phyloP scores from a whole-genome alignment of 2,329 filamentous ascomycete genomes.

The Didymosphaeria variabile region DNA sequence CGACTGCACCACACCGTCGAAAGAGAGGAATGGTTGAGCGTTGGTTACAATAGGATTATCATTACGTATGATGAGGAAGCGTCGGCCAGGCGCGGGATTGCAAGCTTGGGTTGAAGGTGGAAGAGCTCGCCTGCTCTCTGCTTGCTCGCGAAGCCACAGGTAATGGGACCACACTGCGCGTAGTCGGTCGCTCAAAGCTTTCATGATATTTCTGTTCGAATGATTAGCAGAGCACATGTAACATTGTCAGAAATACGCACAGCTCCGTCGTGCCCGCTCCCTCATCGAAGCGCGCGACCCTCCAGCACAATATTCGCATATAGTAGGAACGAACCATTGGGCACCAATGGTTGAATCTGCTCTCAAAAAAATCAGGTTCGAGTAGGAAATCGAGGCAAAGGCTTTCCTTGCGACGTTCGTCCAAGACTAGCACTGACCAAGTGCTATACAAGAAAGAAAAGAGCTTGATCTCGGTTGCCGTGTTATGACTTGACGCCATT shows the following conservation, averaged over 20 bases:
- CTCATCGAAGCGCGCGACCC: conserved; percentile 79
- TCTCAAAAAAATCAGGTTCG: conserved; percentile 76
- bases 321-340: conserved; percentile 95
- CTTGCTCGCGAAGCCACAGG: conserved; percentile 74
- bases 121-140: conserved; percentile 64
- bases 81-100: conserved; percentile 82
- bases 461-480: conserved; percentile 86
- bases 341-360: conserved; percentile 92
- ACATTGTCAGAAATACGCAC: conserved; percentile 61
- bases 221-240: not conserved
- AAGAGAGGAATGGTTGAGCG: conserved; percentile 66
- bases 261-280: conserved; percentile 70
- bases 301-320: conserved; percentile 90
- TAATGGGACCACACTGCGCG: conserved; percentile 81
- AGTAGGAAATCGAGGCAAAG: conserved; percentile 81
- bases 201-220: conserved; percentile 66
- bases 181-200: conserved; percentile 72
- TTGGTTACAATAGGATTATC: conserved; percentile 68
- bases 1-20: conserved; percentile 66
- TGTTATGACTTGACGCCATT: conserved; percentile 85
- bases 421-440: conserved; percentile 76
- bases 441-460: conserved; percentile 82
- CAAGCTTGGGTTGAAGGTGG: conserved; percentile 81
- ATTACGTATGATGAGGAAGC: conserved; percentile 87
- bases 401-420: conserved; percentile 72